These are phyloP conservation scores for Epichloe hybrida DNA, from an alignment of 2,329 filamentous ascomycete species.

Conservation along the genomic window DNA sequence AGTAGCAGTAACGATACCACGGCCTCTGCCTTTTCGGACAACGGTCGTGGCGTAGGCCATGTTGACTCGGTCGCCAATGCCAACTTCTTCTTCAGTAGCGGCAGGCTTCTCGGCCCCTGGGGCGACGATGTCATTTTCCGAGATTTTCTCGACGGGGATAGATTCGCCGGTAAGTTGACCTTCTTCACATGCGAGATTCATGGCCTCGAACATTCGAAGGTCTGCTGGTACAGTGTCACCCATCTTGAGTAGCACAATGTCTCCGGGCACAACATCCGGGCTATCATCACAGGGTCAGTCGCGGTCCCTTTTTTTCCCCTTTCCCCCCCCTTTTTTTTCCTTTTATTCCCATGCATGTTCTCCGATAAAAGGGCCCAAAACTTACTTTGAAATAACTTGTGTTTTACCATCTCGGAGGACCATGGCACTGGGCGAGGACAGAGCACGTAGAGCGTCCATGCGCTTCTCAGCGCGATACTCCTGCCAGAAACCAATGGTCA, in stretches of 20 bases:
- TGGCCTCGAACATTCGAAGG: conserved; percentile 53
- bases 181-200: conserved; percentile 72
- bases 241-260: conserved; percentile 53
- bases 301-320: background rate
- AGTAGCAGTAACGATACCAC: conserved; percentile 58
- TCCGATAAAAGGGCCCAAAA: conserved; percentile 4
- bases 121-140: conserved; percentile 32
- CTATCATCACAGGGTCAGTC: conserved; percentile 18
- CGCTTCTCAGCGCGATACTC: conserved; percentile 53
- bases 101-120: conserved; percentile 33
- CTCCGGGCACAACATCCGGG: conserved; percentile 55
- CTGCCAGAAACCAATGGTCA: conserved; percentile 53
- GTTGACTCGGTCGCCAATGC: conserved; percentile 60
- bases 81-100: conserved; percentile 34
- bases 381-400: conserved; percentile 43
- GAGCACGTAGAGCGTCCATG: conserved; percentile 48
- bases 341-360: background rate
- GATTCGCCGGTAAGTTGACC: conserved; percentile 67
- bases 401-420: conserved; percentile 47
- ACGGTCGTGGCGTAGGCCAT: conserved; percentile 63
- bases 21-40: conserved; percentile 59
- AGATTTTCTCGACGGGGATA: conserved; percentile 54
- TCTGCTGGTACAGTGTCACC: conserved; percentile 67
- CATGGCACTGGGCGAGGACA: conserved; percentile 49
- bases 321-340: no score